Conservation (phyloP, 139 green algal genomes). For the Haematococcus lacustris region DNA sequence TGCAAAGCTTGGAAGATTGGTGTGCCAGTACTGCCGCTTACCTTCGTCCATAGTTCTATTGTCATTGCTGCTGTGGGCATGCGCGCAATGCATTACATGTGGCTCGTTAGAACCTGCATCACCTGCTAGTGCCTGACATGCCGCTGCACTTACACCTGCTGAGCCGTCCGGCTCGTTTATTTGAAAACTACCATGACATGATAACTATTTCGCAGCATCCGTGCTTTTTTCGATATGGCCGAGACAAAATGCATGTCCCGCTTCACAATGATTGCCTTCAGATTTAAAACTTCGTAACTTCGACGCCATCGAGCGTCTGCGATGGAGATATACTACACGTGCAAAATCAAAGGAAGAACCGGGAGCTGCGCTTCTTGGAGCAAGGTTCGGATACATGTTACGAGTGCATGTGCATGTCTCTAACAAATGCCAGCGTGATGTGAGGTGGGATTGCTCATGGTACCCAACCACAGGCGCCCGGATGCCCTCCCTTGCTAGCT, state of each 20-base stretch:
- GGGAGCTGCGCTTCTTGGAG: slow-evolving; percentile 24
- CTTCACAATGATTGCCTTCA: background rate
- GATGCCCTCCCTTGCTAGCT: slow-evolving; percentile 31
- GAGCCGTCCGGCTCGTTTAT: background rate
- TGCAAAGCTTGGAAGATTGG: too few species aligned
- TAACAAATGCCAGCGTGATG: background rate
- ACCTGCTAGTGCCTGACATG: background rate
- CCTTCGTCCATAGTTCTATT: too few species aligned
- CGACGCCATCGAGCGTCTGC: background rate
- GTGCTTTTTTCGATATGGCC: background rate
- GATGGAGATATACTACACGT: slow-evolving; percentile 44
- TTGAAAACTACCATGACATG: background rate
- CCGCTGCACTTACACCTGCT: background rate
- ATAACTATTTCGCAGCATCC: background rate
- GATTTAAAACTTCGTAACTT: background rate
- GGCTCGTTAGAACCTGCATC: too few species aligned
- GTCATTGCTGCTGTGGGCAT: too few species aligned
- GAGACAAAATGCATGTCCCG: background rate
- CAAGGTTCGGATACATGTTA: slow-evolving; percentile 32
- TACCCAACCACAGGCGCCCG: slow-evolving; percentile 23
- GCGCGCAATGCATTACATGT: too few species aligned
- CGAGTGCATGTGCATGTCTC: background rate
- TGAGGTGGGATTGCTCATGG: background rate
- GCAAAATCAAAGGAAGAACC: slow-evolving; percentile 19
- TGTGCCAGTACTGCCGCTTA: too few species aligned